These are phyloP conservation scores for Echinosophora koreensis DNA, from an alignment of 306 rosid species.

Conservation along the genomic window DNA sequence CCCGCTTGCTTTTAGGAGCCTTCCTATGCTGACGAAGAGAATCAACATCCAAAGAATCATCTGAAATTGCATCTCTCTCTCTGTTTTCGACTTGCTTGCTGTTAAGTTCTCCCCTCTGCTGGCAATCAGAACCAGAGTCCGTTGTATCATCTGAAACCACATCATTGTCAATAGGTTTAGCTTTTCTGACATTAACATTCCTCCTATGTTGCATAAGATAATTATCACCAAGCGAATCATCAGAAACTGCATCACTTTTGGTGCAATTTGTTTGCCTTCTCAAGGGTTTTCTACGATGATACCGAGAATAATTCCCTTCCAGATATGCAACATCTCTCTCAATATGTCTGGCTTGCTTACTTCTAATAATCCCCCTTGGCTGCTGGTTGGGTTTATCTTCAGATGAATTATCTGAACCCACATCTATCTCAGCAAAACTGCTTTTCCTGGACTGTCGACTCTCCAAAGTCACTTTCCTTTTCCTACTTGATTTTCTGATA, in stretches of 20 bases:
- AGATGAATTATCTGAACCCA: constrained; percentile 40
- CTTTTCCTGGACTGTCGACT: constrained; percentile 52
- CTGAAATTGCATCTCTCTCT: constrained; percentile 24
- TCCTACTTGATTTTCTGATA: constrained; percentile 61
- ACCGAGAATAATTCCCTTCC: constrained; percentile 44
- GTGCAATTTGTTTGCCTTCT: constrained; percentile 2
- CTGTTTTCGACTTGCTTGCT: constrained; percentile 41
- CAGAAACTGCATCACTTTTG: constrained; percentile 34
- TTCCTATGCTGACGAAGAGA: constrained; percentile 38
- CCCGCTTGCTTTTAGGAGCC: constrained; percentile 39
- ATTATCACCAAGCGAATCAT: constrained; percentile 39
- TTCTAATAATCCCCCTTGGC: constrained; percentile 42
- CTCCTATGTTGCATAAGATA: constrained; percentile 20
- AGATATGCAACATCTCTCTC: constrained; percentile 45
- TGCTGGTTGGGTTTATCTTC: constrained; percentile 32
- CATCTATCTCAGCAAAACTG: constrained; percentile 41
- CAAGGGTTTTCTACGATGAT: constrained; percentile 30
- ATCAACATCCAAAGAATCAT: constrained; percentile 25
- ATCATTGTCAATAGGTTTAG: constrained; percentile 25
- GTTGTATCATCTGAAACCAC: constrained; percentile 45
- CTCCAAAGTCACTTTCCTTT: constrained; percentile 64
- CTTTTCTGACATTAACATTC: constrained; percentile 5
- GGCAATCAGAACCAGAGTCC: constrained; percentile 47
- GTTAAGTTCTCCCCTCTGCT: constrained; percentile 49
- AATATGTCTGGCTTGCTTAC: constrained; percentile 51